Percentiles rank a stretch among this genome's conserved stretches.
Conservation (phyloP, 2,329 filamentous ascomycete genomes). For the Exserohilum rostratum region DNA sequence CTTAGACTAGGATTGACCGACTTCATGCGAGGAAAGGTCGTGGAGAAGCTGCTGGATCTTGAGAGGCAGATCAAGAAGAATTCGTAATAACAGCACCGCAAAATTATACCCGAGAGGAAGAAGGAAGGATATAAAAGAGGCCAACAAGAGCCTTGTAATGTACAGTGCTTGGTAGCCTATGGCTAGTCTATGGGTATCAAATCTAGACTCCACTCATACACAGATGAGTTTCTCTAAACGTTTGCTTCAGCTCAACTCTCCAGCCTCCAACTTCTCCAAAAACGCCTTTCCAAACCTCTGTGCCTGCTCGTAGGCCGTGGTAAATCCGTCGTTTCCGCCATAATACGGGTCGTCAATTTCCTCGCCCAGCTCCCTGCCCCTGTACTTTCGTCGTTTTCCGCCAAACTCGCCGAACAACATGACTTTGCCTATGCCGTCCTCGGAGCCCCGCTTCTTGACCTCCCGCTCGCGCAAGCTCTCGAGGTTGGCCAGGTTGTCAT, state of each 20-base stretch:
- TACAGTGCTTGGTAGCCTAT: conserved; percentile 5
- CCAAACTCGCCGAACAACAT: conserved; percentile 88
- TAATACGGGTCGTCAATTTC: conserved; percentile 81
- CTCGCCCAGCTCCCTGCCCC: conserved; percentile 6
- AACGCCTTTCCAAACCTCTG: conserved; percentile 78
- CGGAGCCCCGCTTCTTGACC: conserved; percentile 49
- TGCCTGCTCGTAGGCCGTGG: conserved; percentile 79
- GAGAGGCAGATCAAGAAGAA: conserved; percentile 29
- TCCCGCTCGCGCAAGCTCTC: conserved; percentile 62
- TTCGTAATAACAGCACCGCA: background rate
- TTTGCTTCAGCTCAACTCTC: conserved; percentile 32
- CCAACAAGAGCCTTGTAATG: background rate
- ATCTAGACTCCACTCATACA: conserved; percentile 3
- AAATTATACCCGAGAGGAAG: conserved; percentile 4
- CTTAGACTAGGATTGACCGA: conserved; percentile 27
- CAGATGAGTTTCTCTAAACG: background rate
- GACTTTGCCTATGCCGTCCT: conserved; percentile 59
- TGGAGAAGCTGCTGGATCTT: conserved; percentile 24
- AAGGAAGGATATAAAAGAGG: background rate
- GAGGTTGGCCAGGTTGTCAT: conserved; percentile 76
- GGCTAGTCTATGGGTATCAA: conserved; percentile 29
- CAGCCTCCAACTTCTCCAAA: conserved; percentile 62
- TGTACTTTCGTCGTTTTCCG: conserved; percentile 48
- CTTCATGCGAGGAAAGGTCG: conserved; percentile 31
- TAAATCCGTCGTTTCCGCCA: conserved; percentile 47